A percentile compares a stretch with the other conserved stretches of the same genome.
Evolutionary conservation across 257 asterid species (phyloP).

Genomic region (Anisodus tanguticus): DNA sequence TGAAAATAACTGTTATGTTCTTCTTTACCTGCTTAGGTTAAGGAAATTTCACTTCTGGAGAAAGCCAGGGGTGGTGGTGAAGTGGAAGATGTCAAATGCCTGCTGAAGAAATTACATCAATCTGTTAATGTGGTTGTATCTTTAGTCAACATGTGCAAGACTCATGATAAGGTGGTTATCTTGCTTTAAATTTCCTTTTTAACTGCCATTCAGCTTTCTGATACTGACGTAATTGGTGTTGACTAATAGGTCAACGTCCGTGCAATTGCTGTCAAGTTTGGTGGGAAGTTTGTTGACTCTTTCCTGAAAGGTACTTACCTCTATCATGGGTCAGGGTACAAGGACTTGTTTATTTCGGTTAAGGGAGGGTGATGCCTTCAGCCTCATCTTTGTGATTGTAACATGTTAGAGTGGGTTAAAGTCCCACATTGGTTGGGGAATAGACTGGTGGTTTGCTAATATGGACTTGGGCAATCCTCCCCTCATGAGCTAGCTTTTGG

Average conservation of each 20-base stretch:
- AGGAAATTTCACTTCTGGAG: conserved; percentile 59
- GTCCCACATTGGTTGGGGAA: too few relatives aligned
- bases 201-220: background rate
- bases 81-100: conserved; percentile 49
- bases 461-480: too few relatives aligned
- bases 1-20: background rate
- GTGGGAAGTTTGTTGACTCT: conserved; percentile 83
- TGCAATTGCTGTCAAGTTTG: conserved; percentile 82
- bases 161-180: conserved; percentile 61
- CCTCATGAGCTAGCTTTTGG: too few relatives aligned
- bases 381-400: conserved; percentile 18
- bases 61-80: conserved; percentile 60
- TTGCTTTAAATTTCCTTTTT: conserved; percentile 17
- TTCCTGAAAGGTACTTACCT: conserved; percentile 71
- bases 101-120: conserved; percentile 66
- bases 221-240: conserved; percentile 34
- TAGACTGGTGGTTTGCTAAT: too few relatives aligned
- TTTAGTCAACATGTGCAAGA: conserved; percentile 70
- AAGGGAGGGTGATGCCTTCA: background rate
- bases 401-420: too few relatives aligned
- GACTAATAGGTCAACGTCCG: conserved; percentile 66
- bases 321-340: conserved; percentile 23
- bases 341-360: background rate
- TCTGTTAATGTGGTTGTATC: conserved; percentile 74
- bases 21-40: conserved; percentile 49